Evolutionary conservation across 2,329 filamentous ascomycete species (phyloP).

Genomic region (Ophiostoma tasmaniense): DNA sequence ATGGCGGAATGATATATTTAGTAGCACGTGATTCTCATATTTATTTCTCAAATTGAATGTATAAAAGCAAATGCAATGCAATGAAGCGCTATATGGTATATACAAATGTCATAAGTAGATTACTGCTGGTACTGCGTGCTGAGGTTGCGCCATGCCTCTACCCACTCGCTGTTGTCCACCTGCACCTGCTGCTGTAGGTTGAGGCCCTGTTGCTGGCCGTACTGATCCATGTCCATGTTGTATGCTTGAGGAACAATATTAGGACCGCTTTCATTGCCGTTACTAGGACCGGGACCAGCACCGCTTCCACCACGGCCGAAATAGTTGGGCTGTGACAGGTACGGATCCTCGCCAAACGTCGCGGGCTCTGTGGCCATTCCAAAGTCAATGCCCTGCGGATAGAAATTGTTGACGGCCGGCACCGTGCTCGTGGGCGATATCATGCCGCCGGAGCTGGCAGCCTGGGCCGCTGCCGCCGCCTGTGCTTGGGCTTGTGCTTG

Average conservation of each 20-base stretch:
- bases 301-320: neutral
- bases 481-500: neutral
- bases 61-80: neutral
- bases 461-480: neutral
- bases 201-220: neutral
- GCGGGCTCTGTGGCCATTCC: conserved; percentile 14
- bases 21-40: neutral
- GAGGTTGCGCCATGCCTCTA: conserved; percentile 16
- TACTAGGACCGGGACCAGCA: neutral
- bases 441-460: conserved; percentile 1
- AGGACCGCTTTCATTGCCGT: neutral
- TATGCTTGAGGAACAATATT: too few species aligned
- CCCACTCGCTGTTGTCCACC: conserved; percentile 16
- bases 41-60: neutral
- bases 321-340: conserved; percentile 6
- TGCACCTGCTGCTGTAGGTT: conserved; percentile 2
- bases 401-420: conserved; percentile 1
- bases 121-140: conserved; percentile 9
- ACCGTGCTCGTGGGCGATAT: neutral
- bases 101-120: neutral
- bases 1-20: conserved; percentile 82
- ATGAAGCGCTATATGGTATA: neutral
- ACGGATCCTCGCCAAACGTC: conserved; percentile 14
- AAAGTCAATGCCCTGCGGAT: conserved; percentile 9
- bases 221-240: neutral